Conservation (phyloP, 1,284 basidiomycete genomes). For the Filobasidium uniguttulatum region DNA sequence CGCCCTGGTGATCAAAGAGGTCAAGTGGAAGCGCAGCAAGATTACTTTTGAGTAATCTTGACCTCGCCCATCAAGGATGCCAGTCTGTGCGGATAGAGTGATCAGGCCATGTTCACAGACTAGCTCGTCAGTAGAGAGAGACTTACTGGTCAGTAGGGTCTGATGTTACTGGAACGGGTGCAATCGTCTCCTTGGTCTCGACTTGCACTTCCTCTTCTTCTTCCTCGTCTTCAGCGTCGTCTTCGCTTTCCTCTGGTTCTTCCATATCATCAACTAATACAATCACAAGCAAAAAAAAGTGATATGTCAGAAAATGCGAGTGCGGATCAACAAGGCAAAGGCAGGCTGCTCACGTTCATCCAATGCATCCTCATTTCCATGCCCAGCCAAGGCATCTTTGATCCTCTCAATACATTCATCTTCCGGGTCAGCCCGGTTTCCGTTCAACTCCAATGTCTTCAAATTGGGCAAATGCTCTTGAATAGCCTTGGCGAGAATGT, state of each 20-base stretch:
- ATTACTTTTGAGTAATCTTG: not conserved
- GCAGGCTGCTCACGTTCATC: slow-evolving; percentile 47
- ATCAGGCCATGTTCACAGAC: too few relatives aligned
- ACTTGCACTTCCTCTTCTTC: slow-evolving; percentile 31
- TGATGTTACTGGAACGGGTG: not conserved
- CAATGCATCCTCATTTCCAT: slow-evolving; percentile 68
- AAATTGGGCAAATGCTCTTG: slow-evolving; percentile 47
- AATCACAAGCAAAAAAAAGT: too few relatives aligned
- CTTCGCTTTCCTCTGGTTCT: slow-evolving; percentile 41
- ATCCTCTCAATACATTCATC: slow-evolving; percentile 59
- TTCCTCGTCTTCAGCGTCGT: slow-evolving; percentile 39
- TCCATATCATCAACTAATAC: slow-evolving; percentile 47
- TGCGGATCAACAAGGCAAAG: too few relatives aligned
- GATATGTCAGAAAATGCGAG: not conserved
- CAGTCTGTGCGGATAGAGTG: not conserved
- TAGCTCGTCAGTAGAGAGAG: not conserved
- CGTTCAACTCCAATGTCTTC: slow-evolving; percentile 64
- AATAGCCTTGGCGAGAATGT: slow-evolving; percentile 54
- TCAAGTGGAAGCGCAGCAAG: too few relatives aligned
- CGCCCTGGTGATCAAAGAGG: too few relatives aligned
- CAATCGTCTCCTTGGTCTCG: slow-evolving; percentile 20
- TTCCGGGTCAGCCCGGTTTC: slow-evolving; percentile 72
- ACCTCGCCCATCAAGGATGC: not conserved
- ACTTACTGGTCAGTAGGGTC: slow-evolving; percentile 11
- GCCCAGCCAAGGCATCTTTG: slow-evolving; percentile 49